phyloP scores from a whole-genome alignment of 2,329 filamentous ascomycete species.

The Xylariaceae sp. region DNA sequence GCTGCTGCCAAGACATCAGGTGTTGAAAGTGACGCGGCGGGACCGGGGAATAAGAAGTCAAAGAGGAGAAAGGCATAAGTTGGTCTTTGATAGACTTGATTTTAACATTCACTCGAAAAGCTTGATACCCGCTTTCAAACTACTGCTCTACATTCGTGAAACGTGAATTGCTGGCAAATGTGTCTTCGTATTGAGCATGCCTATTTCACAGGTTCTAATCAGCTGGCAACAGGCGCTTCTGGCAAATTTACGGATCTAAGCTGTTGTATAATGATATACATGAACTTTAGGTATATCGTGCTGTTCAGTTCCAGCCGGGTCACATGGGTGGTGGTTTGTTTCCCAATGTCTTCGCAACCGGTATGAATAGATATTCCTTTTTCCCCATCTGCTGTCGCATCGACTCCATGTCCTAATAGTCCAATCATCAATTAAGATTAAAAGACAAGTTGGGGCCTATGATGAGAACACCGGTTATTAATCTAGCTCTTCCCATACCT shows the following conservation, averaged over 20 bases:
- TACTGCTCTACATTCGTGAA: neutral
- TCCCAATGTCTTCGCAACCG: neutral
- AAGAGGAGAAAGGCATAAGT: constrained; percentile 35
- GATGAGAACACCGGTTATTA: neutral
- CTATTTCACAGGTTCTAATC: neutral
- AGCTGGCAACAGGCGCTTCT: neutral
- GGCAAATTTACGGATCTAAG: neutral
- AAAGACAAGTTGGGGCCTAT: neutral
- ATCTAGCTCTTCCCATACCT: constrained; percentile 41
- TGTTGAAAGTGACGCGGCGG: constrained; percentile 18
- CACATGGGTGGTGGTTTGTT: neutral
- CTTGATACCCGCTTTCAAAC: constrained; percentile 16
- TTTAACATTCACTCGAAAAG: constrained; percentile 3
- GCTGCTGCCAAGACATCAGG: constrained; percentile 28
- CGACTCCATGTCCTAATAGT: neutral
- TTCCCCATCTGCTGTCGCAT: neutral
- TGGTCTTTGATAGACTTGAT: neutral
- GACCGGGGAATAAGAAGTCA: constrained; percentile 28
- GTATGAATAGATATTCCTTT: neutral
- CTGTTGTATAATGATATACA: neutral
- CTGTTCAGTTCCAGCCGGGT: neutral
- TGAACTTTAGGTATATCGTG: neutral
- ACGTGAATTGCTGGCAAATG: neutral
- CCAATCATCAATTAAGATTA: neutral
- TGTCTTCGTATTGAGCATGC: neutral